Percentiles rank a stretch among this genome's conserved stretches.
Conservation (phyloP, 2,329 filamentous ascomycete species). For the Nigrospora oryzae region DNA sequence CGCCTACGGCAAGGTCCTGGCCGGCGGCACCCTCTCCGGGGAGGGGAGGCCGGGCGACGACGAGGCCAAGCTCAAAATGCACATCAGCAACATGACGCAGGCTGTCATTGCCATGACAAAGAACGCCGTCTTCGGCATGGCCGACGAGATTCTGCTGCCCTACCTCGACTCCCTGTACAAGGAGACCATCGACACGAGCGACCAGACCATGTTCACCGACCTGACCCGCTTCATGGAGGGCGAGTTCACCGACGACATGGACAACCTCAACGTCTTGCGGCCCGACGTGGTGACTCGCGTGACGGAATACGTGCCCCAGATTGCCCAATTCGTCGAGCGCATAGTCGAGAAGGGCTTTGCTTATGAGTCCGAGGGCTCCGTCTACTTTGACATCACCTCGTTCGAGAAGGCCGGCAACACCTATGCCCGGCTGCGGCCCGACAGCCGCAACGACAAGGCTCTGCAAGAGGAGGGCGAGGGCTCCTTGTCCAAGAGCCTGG, state of each 20-base stretch:
- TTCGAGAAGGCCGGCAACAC: constrained; percentile 80
- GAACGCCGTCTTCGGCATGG: constrained; percentile 43
- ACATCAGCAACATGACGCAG: constrained; percentile 56
- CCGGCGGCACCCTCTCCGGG: constrained; percentile 45
- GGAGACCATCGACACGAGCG: constrained; percentile 51
- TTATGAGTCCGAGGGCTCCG: constrained; percentile 74
- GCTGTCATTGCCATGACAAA: constrained; percentile 40
- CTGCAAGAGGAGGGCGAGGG: constrained; percentile 87
- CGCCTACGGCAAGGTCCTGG: constrained; percentile 44
- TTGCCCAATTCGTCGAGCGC: constrained; percentile 74
- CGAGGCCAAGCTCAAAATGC: constrained; percentile 86
- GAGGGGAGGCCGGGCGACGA: constrained; percentile 61
- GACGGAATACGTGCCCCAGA: constrained; percentile 86
- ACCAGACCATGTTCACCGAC: constrained; percentile 72
- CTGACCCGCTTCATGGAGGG: constrained; percentile 79
- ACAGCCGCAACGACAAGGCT: constrained; percentile 75
- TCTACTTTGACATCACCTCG: constrained; percentile 85
- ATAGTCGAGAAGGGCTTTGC: constrained; percentile 82
- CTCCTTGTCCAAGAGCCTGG: constrained; percentile 55
- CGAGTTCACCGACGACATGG: constrained; percentile 86
- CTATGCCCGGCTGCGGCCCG: constrained; percentile 79
- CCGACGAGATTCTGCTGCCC: constrained; percentile 64
- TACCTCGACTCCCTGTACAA: constrained; percentile 69
- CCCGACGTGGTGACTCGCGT: constrained; percentile 80
- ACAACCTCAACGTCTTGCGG: constrained; percentile 71